A percentile compares a stretch with the other conserved stretches of the same genome.
Evolutionary conservation across 2,329 filamentous ascomycete species (phyloP).

Genomic region (Pseudocercospora crystallina): DNA sequence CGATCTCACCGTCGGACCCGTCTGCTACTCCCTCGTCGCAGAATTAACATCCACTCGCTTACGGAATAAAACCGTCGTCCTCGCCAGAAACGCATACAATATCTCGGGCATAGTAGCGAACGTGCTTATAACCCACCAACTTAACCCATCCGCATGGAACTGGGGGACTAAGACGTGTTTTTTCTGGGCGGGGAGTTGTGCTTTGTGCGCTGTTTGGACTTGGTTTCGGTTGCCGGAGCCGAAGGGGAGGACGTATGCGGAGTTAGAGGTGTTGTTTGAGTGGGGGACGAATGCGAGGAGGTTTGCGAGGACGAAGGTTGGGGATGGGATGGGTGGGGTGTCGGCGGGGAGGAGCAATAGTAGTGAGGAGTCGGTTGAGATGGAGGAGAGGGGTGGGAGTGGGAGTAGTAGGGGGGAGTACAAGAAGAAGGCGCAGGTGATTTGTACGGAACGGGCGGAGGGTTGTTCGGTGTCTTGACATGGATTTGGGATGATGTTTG

Average conservation of each 20-base stretch:
- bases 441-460: too few relatives aligned
- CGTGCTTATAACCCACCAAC: slow-evolving; percentile 21
- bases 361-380: too few relatives aligned
- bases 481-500: too few relatives aligned
- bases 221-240: slow-evolving; percentile 46
- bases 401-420: too few relatives aligned
- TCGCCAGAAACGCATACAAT: slow-evolving; percentile 29
- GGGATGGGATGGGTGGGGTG: too few relatives aligned
- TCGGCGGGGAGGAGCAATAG: too few relatives aligned
- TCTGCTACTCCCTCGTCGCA: slow-evolving; percentile 28
- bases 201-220: slow-evolving; percentile 40
- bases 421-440: too few relatives aligned
- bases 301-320: slow-evolving; percentile 29
- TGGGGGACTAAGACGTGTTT: slow-evolving; percentile 30
- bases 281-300: slow-evolving; percentile 40
- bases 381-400: too few relatives aligned
- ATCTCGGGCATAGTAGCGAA: slow-evolving; percentile 26
- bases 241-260: slow-evolving; percentile 43
- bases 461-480: too few relatives aligned
- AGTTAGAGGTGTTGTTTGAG: slow-evolving; percentile 47
- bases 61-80: slow-evolving; percentile 31
- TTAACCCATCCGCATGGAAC: slow-evolving; percentile 19
- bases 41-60: slow-evolving; percentile 32
- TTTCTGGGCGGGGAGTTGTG: slow-evolving; percentile 42
- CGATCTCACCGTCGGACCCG: slow-evolving; percentile 27